Evolutionary conservation across 2,329 filamentous ascomycete species (phyloP).

Genomic region (Pezicula radicicola): DNA sequence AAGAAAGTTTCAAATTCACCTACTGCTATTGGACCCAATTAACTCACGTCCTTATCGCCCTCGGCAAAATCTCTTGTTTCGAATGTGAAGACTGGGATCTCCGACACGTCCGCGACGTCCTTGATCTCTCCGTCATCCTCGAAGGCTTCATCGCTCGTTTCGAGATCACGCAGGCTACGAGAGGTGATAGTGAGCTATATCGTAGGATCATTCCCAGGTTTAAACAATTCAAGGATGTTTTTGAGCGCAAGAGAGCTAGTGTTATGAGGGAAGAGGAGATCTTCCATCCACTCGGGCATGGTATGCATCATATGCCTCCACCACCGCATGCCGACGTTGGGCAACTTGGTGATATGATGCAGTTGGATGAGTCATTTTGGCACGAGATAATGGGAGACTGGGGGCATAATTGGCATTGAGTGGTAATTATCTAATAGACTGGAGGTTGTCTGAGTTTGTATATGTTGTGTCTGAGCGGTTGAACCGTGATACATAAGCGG

Average conservation of each 20-base stretch:
- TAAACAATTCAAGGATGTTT: slow-evolving; percentile 1
- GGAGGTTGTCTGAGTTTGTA: too few relatives aligned
- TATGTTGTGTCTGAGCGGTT: too few relatives aligned
- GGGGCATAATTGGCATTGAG: not conserved
- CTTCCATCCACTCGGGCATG: not conserved
- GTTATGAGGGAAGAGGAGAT: not conserved
- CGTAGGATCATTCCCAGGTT: not conserved
- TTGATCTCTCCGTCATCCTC: slow-evolving; percentile 4
- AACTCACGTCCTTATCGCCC: not conserved
- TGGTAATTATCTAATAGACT: too few relatives aligned
- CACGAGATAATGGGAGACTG: slow-evolving; percentile 3
- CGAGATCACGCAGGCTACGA: not conserved
- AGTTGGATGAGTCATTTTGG: slow-evolving; percentile 4
- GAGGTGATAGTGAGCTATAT: not conserved
- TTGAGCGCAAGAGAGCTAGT: not conserved
- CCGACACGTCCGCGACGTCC: not conserved
- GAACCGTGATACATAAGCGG: too few relatives aligned
- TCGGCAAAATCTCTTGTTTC: slow-evolving; percentile 3
- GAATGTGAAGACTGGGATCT: slow-evolving; percentile 3
- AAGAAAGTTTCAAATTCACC: slow-evolving; percentile 1
- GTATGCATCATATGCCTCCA: not conserved
- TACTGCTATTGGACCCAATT: slow-evolving; percentile 4
- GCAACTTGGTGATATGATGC: not conserved
- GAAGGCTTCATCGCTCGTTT: slow-evolving; percentile 1
- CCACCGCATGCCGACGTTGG: not conserved